Base-by-base conservation (phyloP, 2,329 filamentous ascomycete species). In the Fusarium sororula region DNA sequence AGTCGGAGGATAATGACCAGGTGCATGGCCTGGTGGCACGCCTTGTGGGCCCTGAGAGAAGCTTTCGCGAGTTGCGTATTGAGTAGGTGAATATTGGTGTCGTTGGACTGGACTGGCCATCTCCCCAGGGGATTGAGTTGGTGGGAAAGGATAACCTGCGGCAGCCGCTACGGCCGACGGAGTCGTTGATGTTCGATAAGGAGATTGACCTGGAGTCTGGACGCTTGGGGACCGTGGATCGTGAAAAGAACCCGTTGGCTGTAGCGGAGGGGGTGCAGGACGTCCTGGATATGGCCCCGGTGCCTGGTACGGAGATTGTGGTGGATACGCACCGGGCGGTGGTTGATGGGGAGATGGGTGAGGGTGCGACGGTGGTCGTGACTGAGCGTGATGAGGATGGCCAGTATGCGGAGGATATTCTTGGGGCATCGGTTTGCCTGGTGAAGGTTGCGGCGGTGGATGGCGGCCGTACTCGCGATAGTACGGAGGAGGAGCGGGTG, bases 141-240 rank as follows among this genome's bases (percentile, higher is more conserved):
- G 81, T 35, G 87, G 87, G 54, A 89, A 90, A 2, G 87, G 87
- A 73, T 88, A 89, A 32, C 85, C 87, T 51, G 82, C 80, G 42
- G 82, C 78, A 72, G 83, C 85, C 51, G 86, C 84, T 38, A 72
- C 77, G 42, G 77, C 64, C 8, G 79, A 79, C 28, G 86, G 85
- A 8, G 83, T 85, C 28, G 86, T 85, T 15, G 86, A 86, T 32
- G 86, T 84, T 60, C 87, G 85, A 74, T 88, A 89, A 5, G 88
- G 85, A 6, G 82, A 82, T 48, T 79, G 81, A 56, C 81, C 82
- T 26, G 86, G 83, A 55, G 84, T 81, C 24, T 85, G 82, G 64
- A 83, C 82, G 75, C 84, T 83, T 24, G 88, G 88, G 20, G 88
- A 90, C 65, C 88, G 85, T 67, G 83, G 74, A 76, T 90, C 87